Base-by-base conservation (phyloP, 331 rosid species). In the Malus hybrid region DNA sequence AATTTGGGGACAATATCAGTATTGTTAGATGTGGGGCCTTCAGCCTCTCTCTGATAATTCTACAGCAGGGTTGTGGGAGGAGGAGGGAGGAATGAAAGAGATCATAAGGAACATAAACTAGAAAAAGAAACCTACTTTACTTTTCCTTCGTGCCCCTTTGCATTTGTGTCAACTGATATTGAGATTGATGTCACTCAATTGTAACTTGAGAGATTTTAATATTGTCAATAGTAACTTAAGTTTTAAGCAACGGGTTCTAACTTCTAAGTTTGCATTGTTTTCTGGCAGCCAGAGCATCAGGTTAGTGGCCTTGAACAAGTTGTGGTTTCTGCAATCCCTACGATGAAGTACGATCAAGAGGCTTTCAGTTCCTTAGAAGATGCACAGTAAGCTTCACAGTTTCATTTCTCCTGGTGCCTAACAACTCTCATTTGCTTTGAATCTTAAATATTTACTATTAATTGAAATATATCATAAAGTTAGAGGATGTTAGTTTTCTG, bases 311-410 rank as follows among this genome's bases (percentile, higher is more conserved):
- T 89, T 39, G 97, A 87, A 78, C 93, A 92, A 63, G 86, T 86
- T 90, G 75, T 90, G 76, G 86, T 91, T 77, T 90, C 94, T 54
- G 97, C 96, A 44, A 93, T 93, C 78, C 98, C 98, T 18, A 90
- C 98, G 70, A 85, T 87, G 97, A 94, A 90, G 83, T 90, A 83
- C 85, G 70, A 90, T 73, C 93, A 62, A 65, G 92, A 88, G 80
- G 95, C 97, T 78, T 94, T 94, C 86, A 88, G 89, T 77, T 86
- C 93, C 67, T 71, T 85, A 71, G 89, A 88, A 81, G 89, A 91
- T 80, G 85, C 95, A 71, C 96, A 87, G 98, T 94, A 80, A 91
- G 98, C 86, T 84, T 59, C 13, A 27, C 78, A 73, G 46, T 61
- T 65, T 59, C 57, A 18, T 24, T 60, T 60, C 28, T 73, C 5